Conservation (phyloP, 75 land plant genomes). For the Selaginella moellendorffii region DNA sequence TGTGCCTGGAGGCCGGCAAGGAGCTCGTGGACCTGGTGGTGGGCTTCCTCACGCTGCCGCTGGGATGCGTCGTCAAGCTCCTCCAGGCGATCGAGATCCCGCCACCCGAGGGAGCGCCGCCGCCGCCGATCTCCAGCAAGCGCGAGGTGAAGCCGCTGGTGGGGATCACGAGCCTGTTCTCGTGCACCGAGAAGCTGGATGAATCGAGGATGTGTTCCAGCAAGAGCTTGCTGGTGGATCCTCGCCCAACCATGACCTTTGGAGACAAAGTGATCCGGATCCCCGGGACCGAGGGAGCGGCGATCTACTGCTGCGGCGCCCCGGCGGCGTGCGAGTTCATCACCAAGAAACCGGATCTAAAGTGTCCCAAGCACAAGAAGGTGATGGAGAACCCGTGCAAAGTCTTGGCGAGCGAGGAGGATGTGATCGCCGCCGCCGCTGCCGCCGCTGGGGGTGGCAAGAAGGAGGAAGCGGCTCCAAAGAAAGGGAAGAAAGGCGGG, state of each 20-base stretch:
- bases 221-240: constrained; percentile 14
- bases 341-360: not conserved
- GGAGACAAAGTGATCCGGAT: constrained; percentile 5
- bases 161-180: constrained; percentile 11
- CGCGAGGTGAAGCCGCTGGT: not conserved
- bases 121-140: not conserved
- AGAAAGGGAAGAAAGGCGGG: not conserved
- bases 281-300: constrained; percentile 7
- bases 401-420: constrained; percentile 9
- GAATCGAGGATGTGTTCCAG: constrained; percentile 3
- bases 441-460: not conserved
- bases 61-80: constrained; percentile 21
- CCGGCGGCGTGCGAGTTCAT: constrained; percentile 10
- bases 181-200: constrained; percentile 12
- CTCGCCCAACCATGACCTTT: constrained; percentile 8
- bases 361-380: constrained; percentile 23
- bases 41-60: constrained; percentile 26
- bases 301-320: constrained; percentile 6
- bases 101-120: not conserved
- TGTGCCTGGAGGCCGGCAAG: constrained; percentile 44
- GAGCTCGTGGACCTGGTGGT: constrained; percentile 41
- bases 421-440: not conserved
- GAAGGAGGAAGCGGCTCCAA: not conserved
- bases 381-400: constrained; percentile 11
- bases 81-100: constrained; percentile 9